Evolutionary conservation across 1,284 basidiomycete species (phyloP).

Genomic region (Ceratobasidium sp.): DNA sequence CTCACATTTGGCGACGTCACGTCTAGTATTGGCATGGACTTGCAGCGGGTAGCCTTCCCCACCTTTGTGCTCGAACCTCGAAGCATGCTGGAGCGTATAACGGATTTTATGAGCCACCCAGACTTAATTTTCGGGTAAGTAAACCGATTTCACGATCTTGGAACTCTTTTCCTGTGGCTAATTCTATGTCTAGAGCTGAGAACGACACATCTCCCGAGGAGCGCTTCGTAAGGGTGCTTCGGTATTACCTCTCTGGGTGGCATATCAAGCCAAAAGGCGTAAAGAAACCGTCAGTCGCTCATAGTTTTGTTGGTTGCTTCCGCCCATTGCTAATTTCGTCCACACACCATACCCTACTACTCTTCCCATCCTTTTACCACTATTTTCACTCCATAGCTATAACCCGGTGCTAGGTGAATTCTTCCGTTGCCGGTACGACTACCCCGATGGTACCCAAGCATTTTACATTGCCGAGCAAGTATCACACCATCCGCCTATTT

Average conservation of each 20-base stretch:
- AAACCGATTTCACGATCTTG: slow-evolving; percentile 25
- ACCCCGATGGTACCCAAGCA: slow-evolving; percentile 89
- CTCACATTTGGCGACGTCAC: slow-evolving; percentile 18
- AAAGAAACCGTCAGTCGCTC: slow-evolving; percentile 89
- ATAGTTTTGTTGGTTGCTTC: not conserved
- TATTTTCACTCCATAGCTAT: slow-evolving; percentile 67
- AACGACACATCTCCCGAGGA: slow-evolving; percentile 84
- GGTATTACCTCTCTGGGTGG: slow-evolving; percentile 99
- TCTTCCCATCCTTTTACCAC: not conserved
- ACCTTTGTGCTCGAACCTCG: slow-evolving; percentile 96
- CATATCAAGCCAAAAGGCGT: slow-evolving; percentile 99
- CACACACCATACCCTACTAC: not conserved
- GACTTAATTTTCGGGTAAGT: slow-evolving; percentile 96
- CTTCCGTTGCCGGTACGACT: slow-evolving; percentile 96
- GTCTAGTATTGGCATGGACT: slow-evolving; percentile 91
- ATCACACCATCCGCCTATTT: slow-evolving; percentile 95
- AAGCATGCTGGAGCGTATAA: slow-evolving; percentile 95
- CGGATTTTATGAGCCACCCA: slow-evolving; percentile 99
- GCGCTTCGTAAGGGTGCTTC: slow-evolving; percentile 90
- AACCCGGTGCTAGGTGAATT: slow-evolving; percentile 98
- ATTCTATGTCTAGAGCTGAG: slow-evolving; percentile 69
- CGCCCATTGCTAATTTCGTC: slow-evolving; percentile 10
- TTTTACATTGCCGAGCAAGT: slow-evolving; percentile 99
- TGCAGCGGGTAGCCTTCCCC: slow-evolving; percentile 75
- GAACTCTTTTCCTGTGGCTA: slow-evolving; percentile 45